A percentile compares a stretch with the other conserved stretches of the same genome.
Evolutionary conservation across 805 yeast genomes (phyloP).

Genomic region (Kodamaea jinghongensis): DNA sequence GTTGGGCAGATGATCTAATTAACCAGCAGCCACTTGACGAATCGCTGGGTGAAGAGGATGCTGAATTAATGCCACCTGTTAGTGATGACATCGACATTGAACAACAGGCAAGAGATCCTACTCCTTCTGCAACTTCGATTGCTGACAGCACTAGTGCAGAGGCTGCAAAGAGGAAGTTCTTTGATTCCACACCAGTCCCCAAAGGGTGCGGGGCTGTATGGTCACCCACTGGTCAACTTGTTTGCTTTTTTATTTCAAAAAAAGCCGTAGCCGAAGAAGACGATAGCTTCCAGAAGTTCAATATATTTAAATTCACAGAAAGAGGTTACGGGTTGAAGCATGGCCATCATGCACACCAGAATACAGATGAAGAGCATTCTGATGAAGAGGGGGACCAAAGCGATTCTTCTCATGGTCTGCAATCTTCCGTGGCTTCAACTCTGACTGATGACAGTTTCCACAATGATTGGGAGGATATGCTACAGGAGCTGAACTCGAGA

Average conservation of each 20-base stretch:
- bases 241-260: slow-evolving; percentile 76
- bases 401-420: slow-evolving; percentile 20
- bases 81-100: slow-evolving; percentile 28
- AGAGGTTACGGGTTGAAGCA: slow-evolving; percentile 46
- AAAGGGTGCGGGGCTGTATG: slow-evolving; percentile 92
- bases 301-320: slow-evolving; percentile 41
- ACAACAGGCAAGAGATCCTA: slow-evolving; percentile 14
- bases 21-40: slow-evolving; percentile 36
- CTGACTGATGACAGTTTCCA: slow-evolving; percentile 58
- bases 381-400: slow-evolving; percentile 19
- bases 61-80: slow-evolving; percentile 39
- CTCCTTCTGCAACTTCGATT: slow-evolving; percentile 9
- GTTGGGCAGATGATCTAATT: slow-evolving; percentile 42
- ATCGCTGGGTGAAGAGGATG: slow-evolving; percentile 25
- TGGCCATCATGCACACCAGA: slow-evolving; percentile 14
- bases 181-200: slow-evolving; percentile 87
- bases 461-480: slow-evolving; percentile 66
- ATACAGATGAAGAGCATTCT: slow-evolving; percentile 13
- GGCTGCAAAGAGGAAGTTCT: slow-evolving; percentile 23
- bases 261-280: slow-evolving; percentile 25
- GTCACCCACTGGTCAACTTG: slow-evolving; percentile 73
- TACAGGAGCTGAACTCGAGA: slow-evolving; percentile 55
- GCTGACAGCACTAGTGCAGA: slow-evolving; percentile 9
- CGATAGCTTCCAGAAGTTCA: slow-evolving; percentile 48
- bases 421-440: slow-evolving; percentile 9